phyloP scores from a whole-genome alignment of 176 grass and related monocot species.

The Guadua angustifolia region DNA sequence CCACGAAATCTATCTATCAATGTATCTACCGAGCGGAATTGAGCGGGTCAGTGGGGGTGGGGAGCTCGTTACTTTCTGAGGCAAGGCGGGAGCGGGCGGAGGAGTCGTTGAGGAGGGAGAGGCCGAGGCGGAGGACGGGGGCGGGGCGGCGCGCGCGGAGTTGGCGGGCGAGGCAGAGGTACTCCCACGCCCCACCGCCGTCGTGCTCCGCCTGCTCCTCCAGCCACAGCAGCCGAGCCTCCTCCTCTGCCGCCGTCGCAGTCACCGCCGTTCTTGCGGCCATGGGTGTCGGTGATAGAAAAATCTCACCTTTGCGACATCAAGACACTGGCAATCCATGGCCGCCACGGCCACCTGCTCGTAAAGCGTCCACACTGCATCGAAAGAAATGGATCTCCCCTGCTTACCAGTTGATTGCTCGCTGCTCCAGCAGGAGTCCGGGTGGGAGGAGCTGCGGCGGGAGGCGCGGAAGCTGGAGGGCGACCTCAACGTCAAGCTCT shows the following conservation, averaged over 20 bases:
- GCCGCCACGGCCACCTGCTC: slow-evolving; percentile 89
- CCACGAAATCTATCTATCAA: slow-evolving; percentile 43
- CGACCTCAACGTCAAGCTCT: slow-evolving; percentile 95
- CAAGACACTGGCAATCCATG: slow-evolving; percentile 91
- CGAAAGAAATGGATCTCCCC: slow-evolving; percentile 31
- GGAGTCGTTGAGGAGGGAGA: slow-evolving; percentile 81
- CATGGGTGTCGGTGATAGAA: slow-evolving; percentile 12
- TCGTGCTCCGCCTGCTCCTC: slow-evolving; percentile 86
- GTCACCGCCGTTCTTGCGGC: slow-evolving; percentile 50
- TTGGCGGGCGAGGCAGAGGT: slow-evolving; percentile 84
- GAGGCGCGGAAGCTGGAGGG: slow-evolving; percentile 97
- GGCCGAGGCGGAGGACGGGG: slow-evolving; percentile 77
- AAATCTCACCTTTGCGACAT: slow-evolving; percentile 77
- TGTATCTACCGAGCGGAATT: not conserved
- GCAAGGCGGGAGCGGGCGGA: slow-evolving; percentile 75
- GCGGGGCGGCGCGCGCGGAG: slow-evolving; percentile 80
- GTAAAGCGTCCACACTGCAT: slow-evolving; percentile 96
- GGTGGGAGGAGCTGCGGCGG: slow-evolving; percentile 90
- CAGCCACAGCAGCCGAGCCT: slow-evolving; percentile 61
- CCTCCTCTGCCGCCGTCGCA: slow-evolving; percentile 69
- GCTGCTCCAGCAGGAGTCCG: slow-evolving; percentile 69
- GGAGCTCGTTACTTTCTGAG: slow-evolving; percentile 65
- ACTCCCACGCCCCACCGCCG: slow-evolving; percentile 93
- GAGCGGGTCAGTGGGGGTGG: not conserved
- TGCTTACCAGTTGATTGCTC: too few relatives aligned